A percentile compares a stretch with the other conserved stretches of the same genome.
Conservation (phyloP, 1,139 yeast species). For the Geotrichum citri-aurantii region DNA sequence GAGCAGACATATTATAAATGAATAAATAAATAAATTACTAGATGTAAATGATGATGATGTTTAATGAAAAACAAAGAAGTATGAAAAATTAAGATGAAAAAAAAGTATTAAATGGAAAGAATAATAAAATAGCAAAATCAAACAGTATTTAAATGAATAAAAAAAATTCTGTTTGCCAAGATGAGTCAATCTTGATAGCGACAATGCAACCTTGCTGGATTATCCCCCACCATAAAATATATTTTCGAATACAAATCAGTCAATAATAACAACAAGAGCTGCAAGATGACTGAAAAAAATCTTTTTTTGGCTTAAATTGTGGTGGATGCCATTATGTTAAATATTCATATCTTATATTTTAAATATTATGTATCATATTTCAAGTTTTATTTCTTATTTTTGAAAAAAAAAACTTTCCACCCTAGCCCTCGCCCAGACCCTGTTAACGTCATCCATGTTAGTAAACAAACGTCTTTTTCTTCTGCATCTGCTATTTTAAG, state of each 20-base stretch:
- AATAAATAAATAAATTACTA: background rate
- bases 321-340: background rate
- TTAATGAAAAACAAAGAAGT: background rate
- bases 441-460: background rate
- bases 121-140: background rate
- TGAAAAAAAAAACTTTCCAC: background rate
- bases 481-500: background rate
- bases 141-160: background rate
- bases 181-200: constrained; percentile 9
- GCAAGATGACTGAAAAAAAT: background rate
- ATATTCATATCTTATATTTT: no score
- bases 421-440: constrained; percentile 3
- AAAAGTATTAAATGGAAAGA: background rate
- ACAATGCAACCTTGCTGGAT: background rate
- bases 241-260: background rate
- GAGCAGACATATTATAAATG: constrained; percentile 19
- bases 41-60: background rate
- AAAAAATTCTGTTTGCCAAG: background rate
- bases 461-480: background rate
- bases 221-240: background rate
- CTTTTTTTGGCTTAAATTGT: background rate
- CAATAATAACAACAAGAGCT: background rate
- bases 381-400: background rate
- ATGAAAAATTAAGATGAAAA: background rate
- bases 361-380: no score